phyloP scores from a whole-genome alignment of 208 protist species.

The Vickermania ingenoplastis region DNA sequence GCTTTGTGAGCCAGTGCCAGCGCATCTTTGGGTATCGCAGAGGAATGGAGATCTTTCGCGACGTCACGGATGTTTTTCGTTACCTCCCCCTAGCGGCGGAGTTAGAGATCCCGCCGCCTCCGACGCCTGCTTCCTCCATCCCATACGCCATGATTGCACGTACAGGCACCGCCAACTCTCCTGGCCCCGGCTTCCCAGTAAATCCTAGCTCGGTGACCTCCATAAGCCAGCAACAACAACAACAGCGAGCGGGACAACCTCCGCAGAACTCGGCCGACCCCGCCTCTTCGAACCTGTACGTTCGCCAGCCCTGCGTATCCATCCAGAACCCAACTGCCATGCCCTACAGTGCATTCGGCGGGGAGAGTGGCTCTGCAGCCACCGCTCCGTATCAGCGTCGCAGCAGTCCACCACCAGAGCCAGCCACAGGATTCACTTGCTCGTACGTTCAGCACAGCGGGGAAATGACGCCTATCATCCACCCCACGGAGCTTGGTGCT shows the following conservation, averaged over 20 bases:
- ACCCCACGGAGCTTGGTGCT: neutral
- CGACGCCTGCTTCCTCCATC: neutral
- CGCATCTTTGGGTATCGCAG: constrained; percentile 39
- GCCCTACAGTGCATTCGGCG: no score
- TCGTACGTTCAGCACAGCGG: neutral
- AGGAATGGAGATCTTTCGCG: constrained; percentile 47
- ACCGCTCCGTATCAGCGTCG: neutral
- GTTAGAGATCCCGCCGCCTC: constrained; percentile 27
- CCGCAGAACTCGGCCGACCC: neutral
- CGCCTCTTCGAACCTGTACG: neutral
- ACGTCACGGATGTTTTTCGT: constrained; percentile 51
- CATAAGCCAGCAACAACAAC: no score
- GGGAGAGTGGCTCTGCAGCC: no score
- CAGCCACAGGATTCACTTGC: neutral
- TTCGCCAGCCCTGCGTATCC: neutral
- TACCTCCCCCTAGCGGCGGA: constrained; percentile 61
- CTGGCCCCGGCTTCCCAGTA: neutral
- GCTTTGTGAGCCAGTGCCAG: constrained; percentile 63
- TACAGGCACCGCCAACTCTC: neutral
- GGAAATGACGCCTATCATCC: neutral
- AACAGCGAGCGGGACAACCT: neutral
- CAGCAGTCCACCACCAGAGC: no score
- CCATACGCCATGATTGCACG: neutral
- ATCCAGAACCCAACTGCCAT: neutral
- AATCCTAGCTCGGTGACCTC: no score